phyloP scores from a whole-genome alignment of 2,329 filamentous ascomycete genomes.

The Elsinoe perseae region DNA sequence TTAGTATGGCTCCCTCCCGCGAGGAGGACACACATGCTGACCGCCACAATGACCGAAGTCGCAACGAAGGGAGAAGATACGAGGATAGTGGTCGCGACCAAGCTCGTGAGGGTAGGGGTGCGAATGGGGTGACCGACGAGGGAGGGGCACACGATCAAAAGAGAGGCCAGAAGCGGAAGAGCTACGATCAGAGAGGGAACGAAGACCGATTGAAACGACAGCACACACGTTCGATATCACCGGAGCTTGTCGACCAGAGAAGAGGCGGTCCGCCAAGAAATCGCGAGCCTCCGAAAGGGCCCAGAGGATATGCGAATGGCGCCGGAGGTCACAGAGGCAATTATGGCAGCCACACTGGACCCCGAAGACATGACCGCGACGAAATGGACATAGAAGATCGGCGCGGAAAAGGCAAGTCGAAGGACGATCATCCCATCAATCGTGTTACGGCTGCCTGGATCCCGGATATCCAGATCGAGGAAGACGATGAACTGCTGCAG shows the following conservation, averaged over 20 bases:
- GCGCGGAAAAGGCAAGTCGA: not conserved
- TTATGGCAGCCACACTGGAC: not conserved
- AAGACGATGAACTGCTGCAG: slow-evolving; percentile 33
- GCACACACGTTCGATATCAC: slow-evolving; percentile 5
- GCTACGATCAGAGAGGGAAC: slow-evolving; percentile 10
- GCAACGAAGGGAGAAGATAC: not conserved
- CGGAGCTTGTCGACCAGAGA: not conserved
- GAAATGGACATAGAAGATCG: slow-evolving; percentile 3
- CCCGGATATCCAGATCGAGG: slow-evolving; percentile 22
- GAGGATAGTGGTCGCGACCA: not conserved
- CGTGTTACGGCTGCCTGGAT: slow-evolving; percentile 8
- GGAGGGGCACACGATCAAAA: slow-evolving; percentile 8
- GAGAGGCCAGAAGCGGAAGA: slow-evolving; percentile 14
- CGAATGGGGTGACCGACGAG: not conserved
- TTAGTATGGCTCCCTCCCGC: slow-evolving; percentile 13
- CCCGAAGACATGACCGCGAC: not conserved
- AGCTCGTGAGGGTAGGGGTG: not conserved
- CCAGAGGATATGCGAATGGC: slow-evolving; percentile 9
- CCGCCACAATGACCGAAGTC: not conserved
- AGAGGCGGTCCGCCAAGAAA: not conserved
- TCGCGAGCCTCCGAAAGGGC: slow-evolving; percentile 11
- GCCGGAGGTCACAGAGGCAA: not conserved
- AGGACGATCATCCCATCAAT: not conserved
- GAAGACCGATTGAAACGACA: slow-evolving; percentile 7
- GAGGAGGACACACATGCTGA: slow-evolving; percentile 1